Percentiles rank a stretch among this genome's conserved stretches.
Evolutionary conservation across 495 filamentous ascomycete species (phyloP).

Genomic region (Tuber borchii): DNA sequence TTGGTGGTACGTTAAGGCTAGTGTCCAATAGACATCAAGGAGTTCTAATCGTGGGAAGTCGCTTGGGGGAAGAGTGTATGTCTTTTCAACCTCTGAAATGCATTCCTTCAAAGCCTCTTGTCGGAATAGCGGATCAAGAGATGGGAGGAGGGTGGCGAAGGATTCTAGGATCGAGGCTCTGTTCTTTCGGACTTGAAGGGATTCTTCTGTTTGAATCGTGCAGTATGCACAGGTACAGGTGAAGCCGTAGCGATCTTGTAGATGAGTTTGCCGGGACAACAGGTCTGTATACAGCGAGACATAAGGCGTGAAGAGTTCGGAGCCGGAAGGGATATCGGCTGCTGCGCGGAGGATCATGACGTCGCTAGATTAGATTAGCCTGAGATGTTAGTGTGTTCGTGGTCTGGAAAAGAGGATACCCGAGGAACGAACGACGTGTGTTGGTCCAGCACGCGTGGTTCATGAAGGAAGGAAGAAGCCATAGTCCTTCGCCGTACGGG

Average conservation of each 20-base stretch:
- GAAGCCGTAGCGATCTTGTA: conserved; percentile 3
- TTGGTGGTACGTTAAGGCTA: not conserved
- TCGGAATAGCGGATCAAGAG: not conserved
- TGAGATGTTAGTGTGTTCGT: not conserved
- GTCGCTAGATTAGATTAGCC: not conserved
- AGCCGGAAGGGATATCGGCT: not conserved
- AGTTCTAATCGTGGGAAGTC: not conserved
- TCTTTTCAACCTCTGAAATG: not conserved
- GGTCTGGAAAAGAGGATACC: not conserved
- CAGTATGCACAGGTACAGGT: not conserved
- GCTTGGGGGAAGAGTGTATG: not conserved
- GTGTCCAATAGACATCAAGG: not conserved
- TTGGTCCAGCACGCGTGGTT: not conserved
- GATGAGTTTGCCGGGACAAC: not conserved
- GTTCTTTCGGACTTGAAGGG: not conserved
- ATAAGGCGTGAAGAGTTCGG: not conserved
- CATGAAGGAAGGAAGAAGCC: conserved; percentile 4
- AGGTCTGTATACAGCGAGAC: not conserved
- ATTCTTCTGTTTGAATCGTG: not conserved
- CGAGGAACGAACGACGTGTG: conserved; percentile 1
- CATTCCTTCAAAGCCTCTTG: not conserved
- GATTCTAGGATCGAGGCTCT: not conserved
- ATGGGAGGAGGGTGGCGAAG: not conserved
- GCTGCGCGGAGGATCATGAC: not conserved
- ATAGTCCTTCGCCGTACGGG: not conserved